These are phyloP conservation scores for Colletotrichum australisinense DNA, from an alignment of 2,329 filamentous ascomycete species.

Conservation along the genomic window DNA sequence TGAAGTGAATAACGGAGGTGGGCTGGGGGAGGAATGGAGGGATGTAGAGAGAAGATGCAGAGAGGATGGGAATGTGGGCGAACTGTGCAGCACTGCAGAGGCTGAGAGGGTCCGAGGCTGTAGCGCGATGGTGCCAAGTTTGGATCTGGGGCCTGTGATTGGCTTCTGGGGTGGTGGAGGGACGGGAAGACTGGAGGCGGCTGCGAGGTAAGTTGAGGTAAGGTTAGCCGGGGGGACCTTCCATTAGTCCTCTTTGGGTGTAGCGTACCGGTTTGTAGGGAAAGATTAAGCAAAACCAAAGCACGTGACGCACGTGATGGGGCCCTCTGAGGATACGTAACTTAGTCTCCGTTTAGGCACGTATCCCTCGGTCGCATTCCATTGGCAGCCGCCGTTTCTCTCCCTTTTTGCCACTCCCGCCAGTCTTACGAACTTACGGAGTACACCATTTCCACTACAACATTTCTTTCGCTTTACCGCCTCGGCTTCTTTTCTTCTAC, in stretches of 20 bases:
- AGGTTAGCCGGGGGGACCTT: slow-evolving; percentile 26
- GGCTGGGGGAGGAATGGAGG: neutral
- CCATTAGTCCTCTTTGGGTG: neutral
- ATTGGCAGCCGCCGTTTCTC: neutral
- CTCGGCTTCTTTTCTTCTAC: neutral
- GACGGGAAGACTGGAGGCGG: slow-evolving; percentile 32
- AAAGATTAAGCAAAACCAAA: slow-evolving; percentile 6
- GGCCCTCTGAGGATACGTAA: too few species aligned
- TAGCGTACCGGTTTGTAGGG: slow-evolving; percentile 1
- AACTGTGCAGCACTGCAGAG: neutral
- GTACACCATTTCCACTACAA: too few species aligned
- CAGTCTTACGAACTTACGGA: too few species aligned
- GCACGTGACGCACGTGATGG: neutral
- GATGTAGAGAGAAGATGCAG: neutral
- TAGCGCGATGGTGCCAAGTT: slow-evolving; percentile 10
- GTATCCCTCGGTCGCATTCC: neutral
- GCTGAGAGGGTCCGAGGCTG: neutral
- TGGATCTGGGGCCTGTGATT: neutral
- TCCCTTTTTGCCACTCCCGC: too few species aligned
- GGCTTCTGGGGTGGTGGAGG: slow-evolving; percentile 24
- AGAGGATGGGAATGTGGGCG: neutral
- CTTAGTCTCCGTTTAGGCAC: neutral
- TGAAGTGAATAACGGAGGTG: slow-evolving; percentile 5
- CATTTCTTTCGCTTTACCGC: too few species aligned
- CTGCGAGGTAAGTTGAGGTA: slow-evolving; percentile 17